A percentile compares a stretch with the other conserved stretches of the same genome.
phyloP scores from a whole-genome alignment of 495 filamentous ascomycete genomes.

The Hyaloscypha hepaticicola region DNA sequence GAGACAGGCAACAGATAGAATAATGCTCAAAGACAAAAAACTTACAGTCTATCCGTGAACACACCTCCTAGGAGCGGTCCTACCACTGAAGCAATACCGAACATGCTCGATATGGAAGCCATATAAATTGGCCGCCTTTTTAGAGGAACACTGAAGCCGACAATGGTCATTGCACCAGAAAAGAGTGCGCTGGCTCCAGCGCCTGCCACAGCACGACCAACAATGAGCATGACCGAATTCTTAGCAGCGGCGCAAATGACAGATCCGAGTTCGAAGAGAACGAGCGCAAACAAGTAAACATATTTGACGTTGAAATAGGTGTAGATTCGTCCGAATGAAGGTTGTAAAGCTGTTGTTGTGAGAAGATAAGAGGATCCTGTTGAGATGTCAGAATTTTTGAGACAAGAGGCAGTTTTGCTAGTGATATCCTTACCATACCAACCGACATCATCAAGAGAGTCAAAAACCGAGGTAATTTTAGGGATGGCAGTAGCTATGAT shows the following conservation, averaged over 20 bases:
- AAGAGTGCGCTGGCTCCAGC: slow-evolving; percentile 54
- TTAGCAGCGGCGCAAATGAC: slow-evolving; percentile 61
- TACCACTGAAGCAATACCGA: slow-evolving; percentile 33
- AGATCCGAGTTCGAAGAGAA: slow-evolving; percentile 77
- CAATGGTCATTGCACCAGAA: slow-evolving; percentile 39
- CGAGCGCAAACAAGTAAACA: slow-evolving; percentile 67
- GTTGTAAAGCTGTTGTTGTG: slow-evolving; percentile 47
- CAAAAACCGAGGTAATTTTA: slow-evolving; percentile 47
- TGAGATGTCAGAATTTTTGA: background rate
- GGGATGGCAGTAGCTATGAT: slow-evolving; percentile 60
- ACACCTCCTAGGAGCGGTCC: slow-evolving; percentile 62
- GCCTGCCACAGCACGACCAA: slow-evolving; percentile 63
- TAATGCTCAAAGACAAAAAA: too few relatives aligned
- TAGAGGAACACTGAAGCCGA: slow-evolving; percentile 58
- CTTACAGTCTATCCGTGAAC: slow-evolving; percentile 63
- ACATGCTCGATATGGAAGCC: slow-evolving; percentile 72
- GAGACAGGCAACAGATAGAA: too few relatives aligned
- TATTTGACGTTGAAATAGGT: slow-evolving; percentile 47
- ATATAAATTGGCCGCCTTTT: slow-evolving; percentile 67
- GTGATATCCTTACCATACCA: slow-evolving; percentile 52
- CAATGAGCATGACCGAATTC: slow-evolving; percentile 59
- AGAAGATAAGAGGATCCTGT: slow-evolving; percentile 46
- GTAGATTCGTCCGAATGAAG: slow-evolving; percentile 48
- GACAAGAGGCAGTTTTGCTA: background rate
- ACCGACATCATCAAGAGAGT: slow-evolving; percentile 46